These are phyloP conservation scores for Gentiana straminea DNA, from an alignment of 257 asterid species.

Conservation along the genomic window DNA sequence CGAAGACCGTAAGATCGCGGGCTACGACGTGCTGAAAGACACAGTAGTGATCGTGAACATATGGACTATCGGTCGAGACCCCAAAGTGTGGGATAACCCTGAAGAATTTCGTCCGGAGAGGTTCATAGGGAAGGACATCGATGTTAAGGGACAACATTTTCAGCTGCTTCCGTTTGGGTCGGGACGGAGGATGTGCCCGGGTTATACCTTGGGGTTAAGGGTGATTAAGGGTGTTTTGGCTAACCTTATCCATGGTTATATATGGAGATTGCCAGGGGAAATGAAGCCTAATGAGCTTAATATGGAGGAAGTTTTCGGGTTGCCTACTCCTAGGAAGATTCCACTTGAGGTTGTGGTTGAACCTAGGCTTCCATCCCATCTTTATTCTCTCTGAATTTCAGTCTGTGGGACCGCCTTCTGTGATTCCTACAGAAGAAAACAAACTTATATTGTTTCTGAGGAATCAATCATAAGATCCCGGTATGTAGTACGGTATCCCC, in stretches of 20 bases:
- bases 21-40: constrained; percentile 27
- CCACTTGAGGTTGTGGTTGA: constrained; percentile 23
- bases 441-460: neutral
- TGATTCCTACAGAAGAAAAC: no score
- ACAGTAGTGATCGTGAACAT: constrained; percentile 22
- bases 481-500: no score
- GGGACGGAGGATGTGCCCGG: constrained; percentile 44
- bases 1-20: constrained; percentile 48
- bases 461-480: no score
- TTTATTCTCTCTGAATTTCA: constrained; percentile 15
- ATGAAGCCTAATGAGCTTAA: constrained; percentile 20
- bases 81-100: constrained; percentile 30
- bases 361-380: constrained; percentile 31
- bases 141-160: constrained; percentile 27
- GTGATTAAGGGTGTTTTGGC: constrained; percentile 29
- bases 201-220: constrained; percentile 28
- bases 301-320: constrained; percentile 39
- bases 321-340: constrained; percentile 28
- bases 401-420: neutral
- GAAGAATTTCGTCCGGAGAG: constrained; percentile 29
- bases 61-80: constrained; percentile 32
- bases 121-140: constrained; percentile 21
- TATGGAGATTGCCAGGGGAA: constrained; percentile 21
- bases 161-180: constrained; percentile 34
- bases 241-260: constrained; percentile 35